Percentiles rank a stretch among this genome's conserved stretches.
Evolutionary conservation across 148 eudicot genomes (phyloP).

Genomic region (Linanthus parryae): DNA sequence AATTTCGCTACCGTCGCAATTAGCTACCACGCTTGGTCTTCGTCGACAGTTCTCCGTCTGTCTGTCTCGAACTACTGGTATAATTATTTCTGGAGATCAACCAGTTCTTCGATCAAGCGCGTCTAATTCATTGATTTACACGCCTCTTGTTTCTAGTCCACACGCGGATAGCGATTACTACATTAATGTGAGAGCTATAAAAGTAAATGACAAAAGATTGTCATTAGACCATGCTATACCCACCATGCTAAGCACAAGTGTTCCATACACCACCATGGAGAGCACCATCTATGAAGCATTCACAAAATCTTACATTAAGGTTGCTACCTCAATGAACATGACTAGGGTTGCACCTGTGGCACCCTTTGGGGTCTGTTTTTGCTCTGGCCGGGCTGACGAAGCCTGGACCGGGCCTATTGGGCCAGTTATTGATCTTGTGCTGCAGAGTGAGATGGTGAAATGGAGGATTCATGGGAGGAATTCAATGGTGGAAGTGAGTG

Average conservation of each 20-base stretch:
- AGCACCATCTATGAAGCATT: constrained; percentile 25
- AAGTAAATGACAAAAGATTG: constrained; percentile 1
- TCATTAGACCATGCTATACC: neutral
- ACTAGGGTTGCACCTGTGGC: constrained; percentile 26
- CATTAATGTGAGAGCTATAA: constrained; percentile 3
- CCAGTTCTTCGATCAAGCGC: neutral
- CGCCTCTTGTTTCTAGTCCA: neutral
- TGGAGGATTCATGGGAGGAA: constrained; percentile 63
- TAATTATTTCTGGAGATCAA: neutral
- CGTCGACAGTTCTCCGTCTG: neutral
- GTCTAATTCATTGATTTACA: neutral
- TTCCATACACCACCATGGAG: constrained; percentile 38
- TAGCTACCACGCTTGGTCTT: neutral
- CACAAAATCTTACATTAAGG: constrained; percentile 19
- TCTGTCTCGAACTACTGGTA: constrained; percentile 1
- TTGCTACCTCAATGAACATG: constrained; percentile 31
- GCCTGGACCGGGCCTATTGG: constrained; percentile 11
- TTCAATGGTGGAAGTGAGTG: constrained; percentile 56
- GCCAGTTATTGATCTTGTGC: constrained; percentile 57
- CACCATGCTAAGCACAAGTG: constrained; percentile 25
- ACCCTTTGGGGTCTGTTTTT: constrained; percentile 46
- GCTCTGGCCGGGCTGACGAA: constrained; percentile 5
- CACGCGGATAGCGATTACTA: constrained; percentile 1
- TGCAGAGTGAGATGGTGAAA: constrained; percentile 85
- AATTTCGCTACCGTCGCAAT: constrained; percentile 2